phyloP scores from a whole-genome alignment of 2,329 filamentous ascomycete species.

The Monosporascus sp. region DNA sequence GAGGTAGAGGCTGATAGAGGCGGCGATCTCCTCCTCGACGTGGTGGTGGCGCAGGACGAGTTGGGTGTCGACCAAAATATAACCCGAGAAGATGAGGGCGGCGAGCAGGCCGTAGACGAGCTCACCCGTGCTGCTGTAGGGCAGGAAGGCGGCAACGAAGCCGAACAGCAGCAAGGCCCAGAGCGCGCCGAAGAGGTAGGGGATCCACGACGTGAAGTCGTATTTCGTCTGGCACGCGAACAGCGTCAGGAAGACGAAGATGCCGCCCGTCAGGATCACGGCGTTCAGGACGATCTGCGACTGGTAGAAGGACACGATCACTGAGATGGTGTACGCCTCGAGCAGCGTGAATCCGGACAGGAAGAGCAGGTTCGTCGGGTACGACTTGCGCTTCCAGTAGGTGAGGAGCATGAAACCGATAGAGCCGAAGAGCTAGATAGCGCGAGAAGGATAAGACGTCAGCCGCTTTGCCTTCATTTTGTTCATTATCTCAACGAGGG shows the following conservation, averaged over 20 bases:
- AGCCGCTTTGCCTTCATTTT: too few species aligned
- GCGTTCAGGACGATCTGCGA: constrained; percentile 82
- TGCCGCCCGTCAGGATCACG: constrained; percentile 78
- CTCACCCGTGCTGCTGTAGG: constrained; percentile 74
- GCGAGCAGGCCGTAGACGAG: constrained; percentile 77
- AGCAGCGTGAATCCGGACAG: constrained; percentile 83
- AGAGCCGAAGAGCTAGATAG: constrained; percentile 63
- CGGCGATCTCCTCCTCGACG: constrained; percentile 96
- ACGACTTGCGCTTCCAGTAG: constrained; percentile 93
- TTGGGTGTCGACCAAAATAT: constrained; percentile 96
- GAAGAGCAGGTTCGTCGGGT: constrained; percentile 92
- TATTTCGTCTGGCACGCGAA: constrained; percentile 98
- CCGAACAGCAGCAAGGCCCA: constrained; percentile 91
- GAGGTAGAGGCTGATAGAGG: constrained; percentile 89
- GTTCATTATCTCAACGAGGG: background rate
- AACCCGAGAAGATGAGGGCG: constrained; percentile 86
- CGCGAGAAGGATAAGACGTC: too few species aligned
- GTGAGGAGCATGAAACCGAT: constrained; percentile 82
- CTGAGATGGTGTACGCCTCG: constrained; percentile 90
- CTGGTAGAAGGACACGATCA: constrained; percentile 88
- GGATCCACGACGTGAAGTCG: constrained; percentile 96
- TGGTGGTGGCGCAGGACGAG: constrained; percentile 93
- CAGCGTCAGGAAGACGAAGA: constrained; percentile 72
- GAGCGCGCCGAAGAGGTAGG: constrained; percentile 84
- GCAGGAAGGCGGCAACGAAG: constrained; percentile 89